Evolutionary conservation across 2,329 filamentous ascomycete species (phyloP).

Genomic region (Chaetomiaceae sp.): DNA sequence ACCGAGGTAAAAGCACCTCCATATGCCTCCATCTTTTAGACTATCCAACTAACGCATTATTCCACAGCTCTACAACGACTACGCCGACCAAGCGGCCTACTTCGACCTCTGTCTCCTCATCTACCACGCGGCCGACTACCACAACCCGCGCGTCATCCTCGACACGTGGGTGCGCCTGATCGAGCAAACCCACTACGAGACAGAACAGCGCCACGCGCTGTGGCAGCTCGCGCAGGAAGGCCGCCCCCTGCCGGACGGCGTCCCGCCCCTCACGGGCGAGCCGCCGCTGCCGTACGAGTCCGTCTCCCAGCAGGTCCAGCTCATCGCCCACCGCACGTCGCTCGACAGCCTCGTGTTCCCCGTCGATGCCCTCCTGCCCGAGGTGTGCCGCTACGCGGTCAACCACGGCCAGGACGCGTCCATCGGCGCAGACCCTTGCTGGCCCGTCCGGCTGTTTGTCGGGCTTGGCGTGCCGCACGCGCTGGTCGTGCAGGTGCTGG

Average conservation of each 20-base stretch:
- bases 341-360: constrained; percentile 64
- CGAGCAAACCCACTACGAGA: constrained; percentile 60
- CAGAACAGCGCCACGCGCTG: constrained; percentile 38
- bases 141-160: constrained; percentile 77
- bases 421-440: constrained; percentile 51
- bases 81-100: constrained; percentile 81
- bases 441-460: constrained; percentile 54
- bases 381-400: constrained; percentile 59
- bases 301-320: constrained; percentile 59
- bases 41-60: constrained; percentile 20
- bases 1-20: constrained; percentile 61
- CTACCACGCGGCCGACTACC: constrained; percentile 86
- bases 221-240: constrained; percentile 39
- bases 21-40: background rate
- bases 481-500: constrained; percentile 51
- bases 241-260: constrained; percentile 32
- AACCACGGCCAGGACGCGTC: constrained; percentile 54
- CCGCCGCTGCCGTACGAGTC: constrained; percentile 63
- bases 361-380: constrained; percentile 54
- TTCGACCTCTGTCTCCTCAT: constrained; percentile 91
- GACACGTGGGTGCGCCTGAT: constrained; percentile 82
- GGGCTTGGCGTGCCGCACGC: constrained; percentile 52
- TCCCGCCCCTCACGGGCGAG: constrained; percentile 30
- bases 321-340: constrained; percentile 60
- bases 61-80: constrained; percentile 82